Evolutionary conservation across 371 early-diverging fungal genomes (phyloP).

Genomic region (Mucor saturninus): DNA sequence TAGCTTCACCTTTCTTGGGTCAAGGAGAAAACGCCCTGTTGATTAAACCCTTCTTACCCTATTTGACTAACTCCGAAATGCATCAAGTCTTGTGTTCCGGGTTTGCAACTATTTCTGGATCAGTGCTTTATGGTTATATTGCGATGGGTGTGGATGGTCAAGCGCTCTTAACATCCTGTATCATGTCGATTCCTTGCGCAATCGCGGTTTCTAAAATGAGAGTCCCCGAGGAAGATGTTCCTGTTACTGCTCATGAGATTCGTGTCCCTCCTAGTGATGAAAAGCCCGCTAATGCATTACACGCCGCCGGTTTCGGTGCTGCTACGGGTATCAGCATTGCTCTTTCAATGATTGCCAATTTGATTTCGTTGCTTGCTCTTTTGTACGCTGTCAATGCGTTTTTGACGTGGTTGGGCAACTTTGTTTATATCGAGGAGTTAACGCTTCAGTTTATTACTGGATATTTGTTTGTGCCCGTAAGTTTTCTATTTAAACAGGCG

Average conservation of each 20-base stretch:
- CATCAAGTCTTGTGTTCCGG: constrained; percentile 93
- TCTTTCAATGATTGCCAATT: constrained; percentile 75
- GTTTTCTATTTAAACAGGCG: constrained; percentile 11
- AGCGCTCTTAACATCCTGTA: constrained; percentile 79
- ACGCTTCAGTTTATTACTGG: constrained; percentile 74
- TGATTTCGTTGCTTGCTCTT: constrained; percentile 79
- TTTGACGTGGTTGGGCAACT: constrained; percentile 76
- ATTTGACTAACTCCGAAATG: constrained; percentile 86
- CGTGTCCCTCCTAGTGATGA: constrained; percentile 61
- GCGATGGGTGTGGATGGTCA: constrained; percentile 70
- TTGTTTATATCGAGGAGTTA: constrained; percentile 65
- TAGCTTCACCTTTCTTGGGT: constrained; percentile 84
- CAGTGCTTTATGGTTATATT: constrained; percentile 81
- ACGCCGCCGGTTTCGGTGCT: constrained; percentile 87
- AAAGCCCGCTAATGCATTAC: constrained; percentile 76
- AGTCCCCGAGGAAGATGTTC: constrained; percentile 79
- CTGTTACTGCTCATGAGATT: constrained; percentile 75
- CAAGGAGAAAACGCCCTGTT: constrained; percentile 87
- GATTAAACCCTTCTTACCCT: constrained; percentile 81
- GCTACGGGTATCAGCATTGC: constrained; percentile 81
- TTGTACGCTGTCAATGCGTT: constrained; percentile 72
- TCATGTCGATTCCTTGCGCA: constrained; percentile 93
- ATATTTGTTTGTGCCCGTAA: constrained; percentile 75
- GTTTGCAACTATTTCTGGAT: constrained; percentile 92
- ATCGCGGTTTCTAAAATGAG: constrained; percentile 81